A percentile compares a stretch with the other conserved stretches of the same genome.
Conservation (phyloP, 495 filamentous ascomycete genomes). For the Neurospora sublineolata region DNA sequence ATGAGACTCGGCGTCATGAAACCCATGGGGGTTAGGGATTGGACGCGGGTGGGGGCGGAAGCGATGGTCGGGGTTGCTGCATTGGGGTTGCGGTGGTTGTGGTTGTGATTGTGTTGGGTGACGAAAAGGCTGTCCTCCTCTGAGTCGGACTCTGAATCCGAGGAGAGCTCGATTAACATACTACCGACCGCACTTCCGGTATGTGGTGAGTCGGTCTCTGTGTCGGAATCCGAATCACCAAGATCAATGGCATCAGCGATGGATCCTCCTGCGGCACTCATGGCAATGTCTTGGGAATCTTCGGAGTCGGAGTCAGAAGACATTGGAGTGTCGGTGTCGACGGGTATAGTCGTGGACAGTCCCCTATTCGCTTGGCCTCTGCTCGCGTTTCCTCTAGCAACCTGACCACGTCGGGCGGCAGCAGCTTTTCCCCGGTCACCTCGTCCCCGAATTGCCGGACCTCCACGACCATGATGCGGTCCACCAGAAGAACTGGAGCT, state of each 20-base stretch:
- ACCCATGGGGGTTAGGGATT: neutral
- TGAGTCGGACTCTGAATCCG: too few relatives aligned
- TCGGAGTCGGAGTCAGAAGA: neutral
- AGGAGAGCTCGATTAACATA: neutral
- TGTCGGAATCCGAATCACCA: neutral
- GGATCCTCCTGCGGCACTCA: neutral
- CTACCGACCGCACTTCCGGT: neutral
- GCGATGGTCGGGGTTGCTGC: neutral
- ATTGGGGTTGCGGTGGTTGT: neutral
- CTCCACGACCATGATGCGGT: neutral
- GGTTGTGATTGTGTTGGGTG: neutral
- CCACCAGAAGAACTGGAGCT: neutral
- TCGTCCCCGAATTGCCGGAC: neutral
- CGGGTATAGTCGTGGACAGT: neutral
- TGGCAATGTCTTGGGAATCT: neutral
- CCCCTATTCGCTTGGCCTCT: neutral
- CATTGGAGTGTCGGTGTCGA: neutral
- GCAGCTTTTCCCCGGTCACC: neutral
- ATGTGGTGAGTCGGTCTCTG: neutral
- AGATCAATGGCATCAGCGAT: neutral
- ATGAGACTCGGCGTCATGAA: neutral
- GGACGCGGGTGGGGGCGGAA: neutral
- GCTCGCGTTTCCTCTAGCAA: neutral
- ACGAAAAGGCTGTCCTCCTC: neutral
- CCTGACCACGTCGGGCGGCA: neutral